phyloP scores from a whole-genome alignment of 495 filamentous ascomycete genomes.

The Ramalina intermedia region DNA sequence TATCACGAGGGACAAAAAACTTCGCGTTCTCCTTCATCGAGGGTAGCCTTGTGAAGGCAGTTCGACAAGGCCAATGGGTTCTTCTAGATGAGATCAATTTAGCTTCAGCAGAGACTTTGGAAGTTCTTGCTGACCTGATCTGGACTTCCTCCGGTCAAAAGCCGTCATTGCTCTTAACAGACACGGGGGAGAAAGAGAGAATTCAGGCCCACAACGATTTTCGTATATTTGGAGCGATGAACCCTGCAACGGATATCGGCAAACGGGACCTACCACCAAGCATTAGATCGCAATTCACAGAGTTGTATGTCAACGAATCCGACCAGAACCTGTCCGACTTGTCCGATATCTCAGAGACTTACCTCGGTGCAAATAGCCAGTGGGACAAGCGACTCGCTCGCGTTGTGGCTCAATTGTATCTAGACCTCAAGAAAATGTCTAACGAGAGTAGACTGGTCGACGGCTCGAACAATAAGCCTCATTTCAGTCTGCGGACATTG shows the following conservation, averaged over 20 bases:
- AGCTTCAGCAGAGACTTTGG: constrained; percentile 83
- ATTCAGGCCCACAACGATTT: constrained; percentile 86
- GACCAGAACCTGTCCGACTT: constrained; percentile 75
- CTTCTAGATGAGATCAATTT: constrained; percentile 97
- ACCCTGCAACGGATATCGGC: constrained; percentile 92
- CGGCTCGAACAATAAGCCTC: constrained; percentile 81
- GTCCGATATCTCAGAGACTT: constrained; percentile 67
- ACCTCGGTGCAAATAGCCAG: constrained; percentile 55
- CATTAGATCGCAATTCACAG: constrained; percentile 76
- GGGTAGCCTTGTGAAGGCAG: constrained; percentile 83
- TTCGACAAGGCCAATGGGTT: constrained; percentile 92
- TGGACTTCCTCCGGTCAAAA: constrained; percentile 45
- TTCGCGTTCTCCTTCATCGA: constrained; percentile 95
- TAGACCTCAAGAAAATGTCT: constrained; percentile 69
- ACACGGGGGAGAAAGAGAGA: constrained; percentile 80
- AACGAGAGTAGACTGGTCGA: constrained; percentile 76
- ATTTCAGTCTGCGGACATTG: constrained; percentile 92
- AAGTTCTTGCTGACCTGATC: constrained; percentile 80
- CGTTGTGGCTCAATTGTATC: constrained; percentile 72
- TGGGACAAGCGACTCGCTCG: constrained; percentile 50
- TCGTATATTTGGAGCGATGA: constrained; percentile 96
- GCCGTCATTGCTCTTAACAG: constrained; percentile 76
- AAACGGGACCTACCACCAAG: constrained; percentile 85
- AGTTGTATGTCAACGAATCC: constrained; percentile 80
- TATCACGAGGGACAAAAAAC: constrained; percentile 59